A percentile compares a stretch with the other conserved stretches of the same genome.
phyloP scores from a whole-genome alignment of 1,139 yeast species.

The Meyerozyma athensensis region DNA sequence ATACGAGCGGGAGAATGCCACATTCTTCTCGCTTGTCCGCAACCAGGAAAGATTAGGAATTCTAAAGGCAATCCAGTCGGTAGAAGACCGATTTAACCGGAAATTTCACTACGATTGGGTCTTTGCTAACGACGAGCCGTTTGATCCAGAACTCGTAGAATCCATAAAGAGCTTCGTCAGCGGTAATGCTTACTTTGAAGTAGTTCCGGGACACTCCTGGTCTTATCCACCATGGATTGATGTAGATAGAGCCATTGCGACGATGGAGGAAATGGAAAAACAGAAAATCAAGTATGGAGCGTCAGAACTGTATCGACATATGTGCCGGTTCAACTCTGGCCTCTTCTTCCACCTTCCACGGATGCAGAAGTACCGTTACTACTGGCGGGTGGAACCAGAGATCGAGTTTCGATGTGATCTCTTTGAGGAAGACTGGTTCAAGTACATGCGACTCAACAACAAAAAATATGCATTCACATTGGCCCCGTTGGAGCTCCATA shows the following conservation, averaged over 20 bases:
- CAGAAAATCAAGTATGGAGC: slow-evolving; percentile 54
- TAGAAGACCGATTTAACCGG: slow-evolving; percentile 69
- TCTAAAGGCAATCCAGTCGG: slow-evolving; percentile 53
- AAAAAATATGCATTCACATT: slow-evolving; percentile 81
- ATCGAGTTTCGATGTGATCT: slow-evolving; percentile 81
- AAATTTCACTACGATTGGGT: slow-evolving; percentile 71
- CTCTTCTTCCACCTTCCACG: slow-evolving; percentile 71
- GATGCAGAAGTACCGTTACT: slow-evolving; percentile 71
- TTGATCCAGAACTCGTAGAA: slow-evolving; percentile 43
- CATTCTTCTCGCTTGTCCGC: slow-evolving; percentile 70
- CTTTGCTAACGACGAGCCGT: slow-evolving; percentile 62
- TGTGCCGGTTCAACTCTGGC: slow-evolving; percentile 75
- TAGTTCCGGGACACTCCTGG: slow-evolving; percentile 48
- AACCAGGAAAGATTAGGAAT: slow-evolving; percentile 60
- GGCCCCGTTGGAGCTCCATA: slow-evolving; percentile 5
- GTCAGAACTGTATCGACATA: slow-evolving; percentile 66
- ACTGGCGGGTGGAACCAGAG: slow-evolving; percentile 93
- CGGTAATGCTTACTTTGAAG: slow-evolving; percentile 44
- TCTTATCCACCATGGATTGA: slow-evolving; percentile 27
- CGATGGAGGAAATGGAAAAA: slow-evolving; percentile 13
- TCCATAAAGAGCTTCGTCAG: slow-evolving; percentile 39
- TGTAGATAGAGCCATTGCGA: slow-evolving; percentile 15
- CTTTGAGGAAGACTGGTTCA: slow-evolving; percentile 83
- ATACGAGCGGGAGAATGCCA: slow-evolving; percentile 34
- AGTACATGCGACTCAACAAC: slow-evolving; percentile 63